Conservation (phyloP, 371 early-diverging fungal species). For the Actinomucor elegans region DNA sequence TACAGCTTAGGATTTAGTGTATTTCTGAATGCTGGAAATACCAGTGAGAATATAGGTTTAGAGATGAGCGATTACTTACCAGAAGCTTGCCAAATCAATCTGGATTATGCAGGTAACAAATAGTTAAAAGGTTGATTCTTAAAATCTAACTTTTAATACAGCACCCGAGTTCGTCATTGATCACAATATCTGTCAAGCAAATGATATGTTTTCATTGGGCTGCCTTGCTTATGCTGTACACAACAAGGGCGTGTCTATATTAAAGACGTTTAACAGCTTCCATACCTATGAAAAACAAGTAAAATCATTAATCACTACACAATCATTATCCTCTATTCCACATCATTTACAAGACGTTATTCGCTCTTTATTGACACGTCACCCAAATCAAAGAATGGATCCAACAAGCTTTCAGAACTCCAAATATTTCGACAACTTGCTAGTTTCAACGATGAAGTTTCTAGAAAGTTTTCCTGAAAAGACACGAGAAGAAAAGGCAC, state of each 20-base stretch:
- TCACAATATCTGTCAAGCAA: conserved; percentile 49
- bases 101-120: conserved; percentile 67
- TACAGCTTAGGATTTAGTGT: conserved; percentile 67
- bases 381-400: conserved; percentile 62
- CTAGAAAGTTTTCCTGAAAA: conserved; percentile 81
- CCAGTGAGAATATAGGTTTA: conserved; percentile 26
- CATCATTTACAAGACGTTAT: conserved; percentile 56
- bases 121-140: neutral
- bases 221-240: conserved; percentile 79
- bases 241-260: conserved; percentile 67
- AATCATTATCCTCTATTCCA: conserved; percentile 53
- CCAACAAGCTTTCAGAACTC: conserved; percentile 64
- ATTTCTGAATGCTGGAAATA: conserved; percentile 49
- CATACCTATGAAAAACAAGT: conserved; percentile 67
- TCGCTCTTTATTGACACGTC: conserved; percentile 49
- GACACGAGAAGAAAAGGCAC: conserved; percentile 73
- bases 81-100: conserved; percentile 62
- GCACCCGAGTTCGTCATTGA: conserved; percentile 82
- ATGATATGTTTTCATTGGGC: conserved; percentile 83
- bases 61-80: conserved; percentile 66
- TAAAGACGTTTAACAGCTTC: conserved; percentile 65
- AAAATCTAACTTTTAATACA: conserved; percentile 17
- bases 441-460: conserved; percentile 79
- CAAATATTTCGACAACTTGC: conserved; percentile 77
- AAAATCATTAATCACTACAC: conserved; percentile 43